Conservation (phyloP, 108 stramenopile species). For the Skeletonema grethae region DNA sequence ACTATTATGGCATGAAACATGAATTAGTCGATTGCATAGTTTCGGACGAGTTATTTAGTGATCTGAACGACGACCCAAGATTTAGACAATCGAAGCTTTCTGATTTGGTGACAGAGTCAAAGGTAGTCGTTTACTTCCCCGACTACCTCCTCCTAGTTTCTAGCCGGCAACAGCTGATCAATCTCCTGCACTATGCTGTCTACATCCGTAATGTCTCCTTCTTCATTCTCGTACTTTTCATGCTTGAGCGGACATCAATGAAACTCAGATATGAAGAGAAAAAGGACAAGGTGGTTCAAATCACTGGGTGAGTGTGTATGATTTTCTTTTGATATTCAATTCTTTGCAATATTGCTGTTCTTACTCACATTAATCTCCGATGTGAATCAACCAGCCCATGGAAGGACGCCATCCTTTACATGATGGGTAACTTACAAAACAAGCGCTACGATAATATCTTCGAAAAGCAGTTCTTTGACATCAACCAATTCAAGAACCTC, state of each 20-base stretch:
- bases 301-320: conserved; percentile 34
- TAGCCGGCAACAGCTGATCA: conserved; percentile 54
- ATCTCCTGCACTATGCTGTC: conserved; percentile 54
- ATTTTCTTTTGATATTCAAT: not conserved
- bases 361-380: not conserved
- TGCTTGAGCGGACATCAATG: conserved; percentile 43
- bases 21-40: conserved; percentile 53
- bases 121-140: conserved; percentile 57
- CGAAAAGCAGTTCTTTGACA: conserved; percentile 49
- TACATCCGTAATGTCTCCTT: conserved; percentile 53
- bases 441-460: conserved; percentile 47
- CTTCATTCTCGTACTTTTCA: conserved; percentile 51
- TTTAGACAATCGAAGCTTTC: conserved; percentile 40
- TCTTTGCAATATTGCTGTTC: not conserved
- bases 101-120: conserved; percentile 53
- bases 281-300: conserved; percentile 47
- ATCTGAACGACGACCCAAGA: conserved; percentile 50
- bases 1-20: conserved; percentile 67
- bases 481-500: conserved; percentile 44
- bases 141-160: conserved; percentile 49
- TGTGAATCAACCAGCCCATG: conserved; percentile 32
- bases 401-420: conserved; percentile 54
- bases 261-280: conserved; percentile 36
- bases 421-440: conserved; percentile 21
- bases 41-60: conserved; percentile 46